Evolutionary conservation across 371 early-diverging fungal species (phyloP), one percentile per base, ranked within the genome.

Genomic region (Mortierella sp.): DNA sequence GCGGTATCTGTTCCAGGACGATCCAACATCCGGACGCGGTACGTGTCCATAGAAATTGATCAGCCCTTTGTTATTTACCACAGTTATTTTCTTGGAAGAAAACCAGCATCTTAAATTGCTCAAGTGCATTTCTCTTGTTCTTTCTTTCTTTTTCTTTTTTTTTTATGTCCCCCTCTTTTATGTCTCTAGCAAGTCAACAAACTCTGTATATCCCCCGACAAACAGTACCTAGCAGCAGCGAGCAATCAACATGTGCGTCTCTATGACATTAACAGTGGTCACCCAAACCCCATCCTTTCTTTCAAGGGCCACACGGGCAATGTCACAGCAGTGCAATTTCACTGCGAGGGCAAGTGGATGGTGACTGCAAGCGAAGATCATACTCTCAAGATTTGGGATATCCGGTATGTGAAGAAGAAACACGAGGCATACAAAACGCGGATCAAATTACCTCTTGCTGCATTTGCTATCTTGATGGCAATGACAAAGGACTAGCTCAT

Each of bases 341-440:
- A 96, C 63, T 89, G 90, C 45, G 97, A 96, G 60, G 93, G 95
- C 57, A 88, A 95, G 58, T 98, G 96, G 93, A 91, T 97, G 88
- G 97, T 94, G 43, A 95, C 96, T 4, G 93, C 94, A 25, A 92
- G 95, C 71, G 98, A 98, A 75, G 98, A 98, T 74, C 94, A 95
- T 18, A 93, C 94, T 25, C 87, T 98, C 61, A 96, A 97, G 82
- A 93, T 97, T 43, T 96, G 94, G 93, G 97, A 97, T 80, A 88
- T 93, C 55, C 82, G 89, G 89, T 87, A 83, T 30, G 29, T 25
- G 23, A 18, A 23, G 6, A 50, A 23, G 12, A 26, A 59, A 7
- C 15, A 37, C 0, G 46, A 25, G n/a, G n/a, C n/a, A n/a, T n/a
- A n/a, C n/a, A n/a, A n/a, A n/a, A 51, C 7, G 43, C 18, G 37